Percentiles rank a stretch among this genome's conserved stretches.
Evolutionary conservation across 129 eudicot species (phyloP).

Genomic region (Logfia minima): DNA sequence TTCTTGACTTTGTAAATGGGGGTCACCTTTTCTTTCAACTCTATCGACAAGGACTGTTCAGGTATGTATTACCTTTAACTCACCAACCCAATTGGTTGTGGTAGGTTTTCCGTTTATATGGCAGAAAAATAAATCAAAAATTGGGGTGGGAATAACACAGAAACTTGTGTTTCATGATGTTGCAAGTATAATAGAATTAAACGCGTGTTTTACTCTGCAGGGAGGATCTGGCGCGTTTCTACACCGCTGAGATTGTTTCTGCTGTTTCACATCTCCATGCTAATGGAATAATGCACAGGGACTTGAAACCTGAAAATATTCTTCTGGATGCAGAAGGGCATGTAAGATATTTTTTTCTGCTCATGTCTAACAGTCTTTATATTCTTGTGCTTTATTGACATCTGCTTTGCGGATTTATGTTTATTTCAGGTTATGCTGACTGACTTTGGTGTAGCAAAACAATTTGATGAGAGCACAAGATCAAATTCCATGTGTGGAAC

Average conservation of each 20-base stretch:
- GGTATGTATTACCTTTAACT: constrained; percentile 41
- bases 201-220: constrained; percentile 26
- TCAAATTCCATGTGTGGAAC: constrained; percentile 92
- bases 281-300: constrained; percentile 88
- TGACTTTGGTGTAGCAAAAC: constrained; percentile 80
- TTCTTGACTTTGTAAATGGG: constrained; percentile 80
- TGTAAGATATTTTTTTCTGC: constrained; percentile 37
- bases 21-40: constrained; percentile 91
- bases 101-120: not conserved
- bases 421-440: constrained; percentile 61
- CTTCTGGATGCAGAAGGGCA: constrained; percentile 84
- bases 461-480: constrained; percentile 59
- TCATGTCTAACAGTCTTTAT: not conserved
- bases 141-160: not conserved
- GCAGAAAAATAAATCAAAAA: not conserved
- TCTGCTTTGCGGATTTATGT: constrained; percentile 4
- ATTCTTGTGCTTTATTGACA: constrained; percentile 1
- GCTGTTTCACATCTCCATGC: constrained; percentile 87
- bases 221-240: constrained; percentile 86
- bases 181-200: constrained; percentile 14
- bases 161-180: not conserved
- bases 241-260: constrained; percentile 79
- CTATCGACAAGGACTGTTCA: constrained; percentile 75
- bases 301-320: constrained; percentile 81
- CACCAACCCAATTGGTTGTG: not conserved